Conservation (phyloP, 2,329 filamentous ascomycete genomes). For the Diaporthe ilicicola region DNA sequence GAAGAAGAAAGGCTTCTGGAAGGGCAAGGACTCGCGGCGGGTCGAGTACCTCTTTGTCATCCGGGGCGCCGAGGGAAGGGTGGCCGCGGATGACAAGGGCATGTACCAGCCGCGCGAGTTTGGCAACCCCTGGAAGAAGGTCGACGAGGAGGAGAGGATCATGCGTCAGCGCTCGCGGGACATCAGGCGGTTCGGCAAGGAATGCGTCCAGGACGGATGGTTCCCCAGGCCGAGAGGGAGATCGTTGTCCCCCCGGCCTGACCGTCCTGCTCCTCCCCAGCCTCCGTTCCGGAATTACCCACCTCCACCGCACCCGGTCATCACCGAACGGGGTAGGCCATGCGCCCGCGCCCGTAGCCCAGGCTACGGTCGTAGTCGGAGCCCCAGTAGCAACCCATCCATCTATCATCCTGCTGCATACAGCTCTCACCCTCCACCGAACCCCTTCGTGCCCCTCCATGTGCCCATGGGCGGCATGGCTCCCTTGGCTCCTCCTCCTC, state of each 20-base stretch:
- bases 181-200: constrained; percentile 16
- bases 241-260: constrained; percentile 9
- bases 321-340: background rate
- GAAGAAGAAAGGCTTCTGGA: constrained; percentile 38
- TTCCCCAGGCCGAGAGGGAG: background rate
- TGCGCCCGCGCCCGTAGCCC: background rate
- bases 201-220: background rate
- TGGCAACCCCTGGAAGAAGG: constrained; percentile 38
- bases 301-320: background rate
- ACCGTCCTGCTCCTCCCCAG: background rate
- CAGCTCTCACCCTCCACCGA: background rate
- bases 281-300: background rate
- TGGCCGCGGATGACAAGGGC: constrained; percentile 23
- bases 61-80: constrained; percentile 37
- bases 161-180: constrained; percentile 17
- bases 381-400: background rate
- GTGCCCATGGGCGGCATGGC: background rate
- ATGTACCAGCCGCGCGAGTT: constrained; percentile 24
- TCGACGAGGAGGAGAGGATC: constrained; percentile 35
- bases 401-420: too few relatives aligned
- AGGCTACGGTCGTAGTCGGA: background rate
- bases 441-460: constrained; percentile 14
- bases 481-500: background rate
- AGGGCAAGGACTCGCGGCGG: constrained; percentile 34
- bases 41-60: constrained; percentile 36